Evolutionary conservation across 148 eudicot species (phyloP), one percentile per base, ranked within the genome.

Genomic region (Hydrangea macrophylla): DNA sequence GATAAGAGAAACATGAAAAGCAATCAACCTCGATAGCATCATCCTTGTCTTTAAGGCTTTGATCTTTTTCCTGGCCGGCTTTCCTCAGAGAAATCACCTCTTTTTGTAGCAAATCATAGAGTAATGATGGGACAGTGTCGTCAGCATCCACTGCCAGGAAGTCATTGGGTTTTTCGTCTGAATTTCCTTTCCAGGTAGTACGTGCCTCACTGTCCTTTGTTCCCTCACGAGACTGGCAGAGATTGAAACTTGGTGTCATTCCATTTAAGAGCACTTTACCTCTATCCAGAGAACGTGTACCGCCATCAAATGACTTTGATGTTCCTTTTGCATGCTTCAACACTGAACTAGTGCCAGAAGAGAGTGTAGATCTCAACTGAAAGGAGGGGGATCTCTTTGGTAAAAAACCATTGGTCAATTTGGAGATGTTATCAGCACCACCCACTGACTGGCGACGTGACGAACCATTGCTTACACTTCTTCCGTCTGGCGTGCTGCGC

Each of bases 11-110:
- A 23, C 23, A 60, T 8, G 50, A 13, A 33, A 48, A 70, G 42
- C 78, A 50, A 60, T 12, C 33, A 51, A 93, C 98, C 96, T 90
- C 98, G 66, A 93, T 93, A 11, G 97, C 98, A 51, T 93, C 98
- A 72, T 90, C 98, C 79, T 93, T 93, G 82, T 93, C 98, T 82
- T 93, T 93, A 58, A 93, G 92, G 79, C 98, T 88, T 73, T 88
- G 97, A 80, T 93, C 98, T 71, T 93, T 93, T 74, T 93, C 98
- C 75, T 88, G 79, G 51, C 92, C 81, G 78, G 98, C 83, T 82
- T 84, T 93, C 79, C 98, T 88, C 79, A 93, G 80, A 67, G 86
- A 73, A 81, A 93, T 51, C 54, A 93, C 97, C 83, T 93, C 98
- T 75, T 90, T 93, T 60, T 93, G 98, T 53, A 93, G 83, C 78